Evolutionary conservation across 805 yeast genomes (phyloP), one percentile per base, ranked within the genome.

Genomic region (Kregervanrija delftensis): DNA sequence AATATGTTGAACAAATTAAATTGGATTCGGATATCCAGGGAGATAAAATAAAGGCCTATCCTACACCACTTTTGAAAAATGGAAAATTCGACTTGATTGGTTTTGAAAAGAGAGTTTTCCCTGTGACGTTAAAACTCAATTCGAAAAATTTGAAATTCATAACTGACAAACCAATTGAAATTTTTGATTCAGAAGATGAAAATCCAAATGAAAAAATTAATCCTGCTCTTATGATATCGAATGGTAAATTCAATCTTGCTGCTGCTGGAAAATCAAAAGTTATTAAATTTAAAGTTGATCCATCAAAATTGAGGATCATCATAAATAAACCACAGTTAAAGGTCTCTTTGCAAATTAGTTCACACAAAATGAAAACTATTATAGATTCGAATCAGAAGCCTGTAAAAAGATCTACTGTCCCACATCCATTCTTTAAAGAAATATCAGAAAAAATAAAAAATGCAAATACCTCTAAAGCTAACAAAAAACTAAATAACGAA

Each of bases 371-470:
- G 44, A 32, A 15, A 16, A 37, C 5, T 6, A 22, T 37, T 10
- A 17, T 37, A 30, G 12, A 2, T 5, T 30, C 15, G 8, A 37
- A 11, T 6, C 16, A 5, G 8, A 13, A 30, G 38, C 32, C 17
- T 55, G 15, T 33, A 42, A 31, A 53, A 55, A 14, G 37, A 51
- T 14, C 11, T 6, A 6, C 5, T n/a, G 36, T 17, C 15, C 37
- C 33, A 15, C 49, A 11, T 1, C 52, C 64, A 8, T 64, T 67
- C 4, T 70, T 72, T 45, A 61, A 52, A 13, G 64, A 66, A 43
- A 69, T 73, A 68, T 66, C 72, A 63, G 59, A 59, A 12, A 50
- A 58, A 16, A 59, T 64, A 13, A 22, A 22, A 22, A 22, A 22
- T 22, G 4, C 28, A 22, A 22, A 8, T 22, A 22, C 28, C 28